Evolutionary conservation across 1,284 basidiomycete species (phyloP).

Genomic region (Ganoderma resinaceum): DNA sequence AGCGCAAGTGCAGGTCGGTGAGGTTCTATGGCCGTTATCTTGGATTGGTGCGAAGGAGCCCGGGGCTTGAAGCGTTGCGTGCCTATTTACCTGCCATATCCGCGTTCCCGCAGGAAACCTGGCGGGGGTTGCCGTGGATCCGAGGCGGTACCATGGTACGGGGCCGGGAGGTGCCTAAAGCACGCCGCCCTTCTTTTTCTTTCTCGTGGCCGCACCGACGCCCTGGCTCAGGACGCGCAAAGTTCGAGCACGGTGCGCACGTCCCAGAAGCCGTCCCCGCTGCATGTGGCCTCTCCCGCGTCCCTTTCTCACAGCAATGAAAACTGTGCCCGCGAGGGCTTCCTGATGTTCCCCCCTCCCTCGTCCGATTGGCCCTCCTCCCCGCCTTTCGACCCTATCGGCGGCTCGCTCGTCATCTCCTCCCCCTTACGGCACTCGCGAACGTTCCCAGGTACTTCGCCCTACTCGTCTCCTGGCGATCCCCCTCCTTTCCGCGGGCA

Average conservation of each 20-base stretch:
- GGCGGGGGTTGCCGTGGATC: slow-evolving; percentile 24
- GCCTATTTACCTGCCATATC: slow-evolving; percentile 35
- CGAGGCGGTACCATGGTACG: slow-evolving; percentile 22
- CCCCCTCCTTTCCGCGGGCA: slow-evolving; percentile 10
- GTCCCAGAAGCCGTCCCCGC: slow-evolving; percentile 12
- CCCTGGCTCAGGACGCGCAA: slow-evolving; percentile 17
- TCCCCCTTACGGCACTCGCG: slow-evolving; percentile 21
- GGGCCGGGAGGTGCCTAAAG: slow-evolving; percentile 21
- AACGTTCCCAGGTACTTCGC: slow-evolving; percentile 17
- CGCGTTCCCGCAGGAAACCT: slow-evolving; percentile 26
- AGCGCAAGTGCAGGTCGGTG: slow-evolving; percentile 6
- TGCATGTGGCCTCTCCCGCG: slow-evolving; percentile 28
- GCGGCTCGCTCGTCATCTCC: slow-evolving; percentile 11
- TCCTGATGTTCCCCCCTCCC: slow-evolving; percentile 33
- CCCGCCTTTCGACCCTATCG: slow-evolving; percentile 28
- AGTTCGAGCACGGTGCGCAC: slow-evolving; percentile 10
- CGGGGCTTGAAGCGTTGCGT: slow-evolving; percentile 20
- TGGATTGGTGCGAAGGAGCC: slow-evolving; percentile 28
- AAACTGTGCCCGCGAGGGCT: slow-evolving; percentile 28
- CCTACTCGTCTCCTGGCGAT: slow-evolving; percentile 23
- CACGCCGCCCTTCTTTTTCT: slow-evolving; percentile 14
- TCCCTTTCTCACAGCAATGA: slow-evolving; percentile 35
- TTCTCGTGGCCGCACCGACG: slow-evolving; percentile 15
- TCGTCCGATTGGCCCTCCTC: slow-evolving; percentile 37
- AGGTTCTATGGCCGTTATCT: slow-evolving; percentile 15